Base-by-base conservation (phyloP, 768 basidiomycete species). In the Mycena metata region DNA sequence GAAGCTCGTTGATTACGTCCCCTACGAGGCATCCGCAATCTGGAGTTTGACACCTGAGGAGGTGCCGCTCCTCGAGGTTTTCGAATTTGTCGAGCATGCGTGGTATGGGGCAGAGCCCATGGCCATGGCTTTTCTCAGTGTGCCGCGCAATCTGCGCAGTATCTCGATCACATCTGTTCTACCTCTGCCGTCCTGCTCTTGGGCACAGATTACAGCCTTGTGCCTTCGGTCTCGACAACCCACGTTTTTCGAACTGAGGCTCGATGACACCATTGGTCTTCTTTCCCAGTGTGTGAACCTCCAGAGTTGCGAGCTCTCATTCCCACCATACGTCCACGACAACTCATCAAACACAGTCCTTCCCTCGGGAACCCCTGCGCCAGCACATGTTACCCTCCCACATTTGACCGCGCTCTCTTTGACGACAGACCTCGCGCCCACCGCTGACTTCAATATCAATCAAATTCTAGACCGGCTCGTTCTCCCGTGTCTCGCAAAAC, bases 171-270 rank as follows among this genome's bases (percentile, higher is more conserved):
- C 23, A 2, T 10, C 24, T 19, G 19, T 17, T 8, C 4, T 9
- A 17, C 46, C 8, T 11, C 24, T 55, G 15, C 62, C 62, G 13
- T 23, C 26, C 2, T 47, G 42, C 30, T 24, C 41, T 8, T 64
- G 62, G 62, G 19, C 15, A 17, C 47, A n/a, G 19, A 42, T 64
- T 19, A 64, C 62, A 5, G 30, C 17, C 2, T 36, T 64, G 9
- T 9, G 13, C 6, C 15, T 64, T 13, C 7, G 46, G 16, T 45
- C 42, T 19, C 43, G 15, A 4, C 12, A 9, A 12, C 26, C 0
- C 36, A 45, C 62, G 23, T n/a, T 33, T 30, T n/a, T n/a, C n/a
- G n/a, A n/a, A n/a, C 42, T n/a, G 30, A 23, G n/a, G 3, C 23
- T 3, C 7, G 10, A 11, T 26, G 46, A 16, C 36, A n/a, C 21